Conservation (phyloP, 2,329 filamentous ascomycete genomes). For the Verticillium alfalfae region DNA sequence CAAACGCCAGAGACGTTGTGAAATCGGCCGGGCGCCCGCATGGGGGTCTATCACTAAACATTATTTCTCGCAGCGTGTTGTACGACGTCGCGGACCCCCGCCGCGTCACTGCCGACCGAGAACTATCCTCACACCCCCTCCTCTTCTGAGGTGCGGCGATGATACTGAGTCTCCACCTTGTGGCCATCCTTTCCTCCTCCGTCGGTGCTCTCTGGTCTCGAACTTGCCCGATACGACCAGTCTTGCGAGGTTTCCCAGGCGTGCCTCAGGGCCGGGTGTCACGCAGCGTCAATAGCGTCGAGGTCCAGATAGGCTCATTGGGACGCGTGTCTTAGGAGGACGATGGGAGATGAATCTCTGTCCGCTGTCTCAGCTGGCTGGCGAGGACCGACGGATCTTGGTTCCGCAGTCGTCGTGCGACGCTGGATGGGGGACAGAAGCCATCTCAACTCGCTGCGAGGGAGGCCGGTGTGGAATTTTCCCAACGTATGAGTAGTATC, state of each 20-base stretch:
- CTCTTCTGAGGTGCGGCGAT: not conserved
- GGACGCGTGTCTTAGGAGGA: not conserved
- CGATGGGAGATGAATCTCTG: not conserved
- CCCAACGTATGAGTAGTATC: not conserved
- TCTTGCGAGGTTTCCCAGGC: not conserved
- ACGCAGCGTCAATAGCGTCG: not conserved
- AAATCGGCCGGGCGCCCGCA: not conserved
- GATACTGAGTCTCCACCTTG: not conserved
- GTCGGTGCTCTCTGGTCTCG: not conserved
- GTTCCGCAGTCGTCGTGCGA: not conserved
- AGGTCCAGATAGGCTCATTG: not conserved
- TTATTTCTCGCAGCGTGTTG: not conserved
- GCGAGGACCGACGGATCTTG: not conserved
- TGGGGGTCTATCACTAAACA: conserved; percentile 1
- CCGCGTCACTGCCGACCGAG: not conserved
- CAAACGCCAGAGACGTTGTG: not conserved
- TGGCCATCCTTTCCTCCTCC: not conserved
- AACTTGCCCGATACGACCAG: not conserved
- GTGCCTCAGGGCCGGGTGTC: not conserved
- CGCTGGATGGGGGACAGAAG: not conserved
- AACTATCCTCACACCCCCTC: not conserved
- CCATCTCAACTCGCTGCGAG: not conserved
- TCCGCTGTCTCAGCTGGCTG: not conserved
- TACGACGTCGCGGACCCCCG: not conserved
- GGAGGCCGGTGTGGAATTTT: not conserved